phyloP scores from a whole-genome alignment of 495 filamentous ascomycete species.

The Clavariopsis aquatica region DNA sequence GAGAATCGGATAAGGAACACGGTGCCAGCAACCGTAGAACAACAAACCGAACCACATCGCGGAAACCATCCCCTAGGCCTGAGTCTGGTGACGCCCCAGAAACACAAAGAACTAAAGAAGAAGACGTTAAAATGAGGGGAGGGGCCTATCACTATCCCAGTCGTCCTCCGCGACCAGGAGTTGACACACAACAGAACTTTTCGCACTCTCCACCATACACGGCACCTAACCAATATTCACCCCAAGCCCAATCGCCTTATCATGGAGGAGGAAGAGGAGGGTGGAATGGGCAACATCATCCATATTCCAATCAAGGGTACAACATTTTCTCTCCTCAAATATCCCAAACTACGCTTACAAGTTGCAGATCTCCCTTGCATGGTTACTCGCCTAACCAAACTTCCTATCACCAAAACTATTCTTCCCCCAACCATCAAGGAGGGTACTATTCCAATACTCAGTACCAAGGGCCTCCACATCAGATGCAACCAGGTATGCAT shows the following conservation, averaged over 20 bases:
- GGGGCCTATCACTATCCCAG: slow-evolving; percentile 28
- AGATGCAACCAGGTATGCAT: slow-evolving; percentile 53
- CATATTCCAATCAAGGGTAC: slow-evolving; percentile 57
- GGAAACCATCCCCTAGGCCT: slow-evolving; percentile 19
- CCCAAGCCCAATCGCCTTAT: slow-evolving; percentile 67
- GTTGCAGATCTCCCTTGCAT: slow-evolving; percentile 42
- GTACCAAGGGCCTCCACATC: slow-evolving; percentile 56
- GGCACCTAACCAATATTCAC: slow-evolving; percentile 43
- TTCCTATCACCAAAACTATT: slow-evolving; percentile 54
- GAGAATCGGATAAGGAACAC: slow-evolving; percentile 25
- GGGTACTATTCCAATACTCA: slow-evolving; percentile 59
- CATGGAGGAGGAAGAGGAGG: slow-evolving; percentile 55
- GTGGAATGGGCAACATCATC: slow-evolving; percentile 56
- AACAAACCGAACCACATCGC: slow-evolving; percentile 23
- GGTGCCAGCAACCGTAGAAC: slow-evolving; percentile 13
- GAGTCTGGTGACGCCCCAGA: slow-evolving; percentile 27
- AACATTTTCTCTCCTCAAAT: slow-evolving; percentile 33
- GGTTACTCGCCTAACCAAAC: slow-evolving; percentile 53
- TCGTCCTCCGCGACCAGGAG: slow-evolving; percentile 29
- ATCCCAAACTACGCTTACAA: slow-evolving; percentile 17
- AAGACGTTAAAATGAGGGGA: slow-evolving; percentile 34
- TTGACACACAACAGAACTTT: slow-evolving; percentile 29
- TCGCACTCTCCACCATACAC: slow-evolving; percentile 41
- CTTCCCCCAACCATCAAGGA: slow-evolving; percentile 49
- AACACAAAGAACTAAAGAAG: slow-evolving; percentile 19